Evolutionary conservation across 139 green algal species (phyloP), one percentile per base, ranked within the genome.

Genomic region (Coelastrella sp.): DNA sequence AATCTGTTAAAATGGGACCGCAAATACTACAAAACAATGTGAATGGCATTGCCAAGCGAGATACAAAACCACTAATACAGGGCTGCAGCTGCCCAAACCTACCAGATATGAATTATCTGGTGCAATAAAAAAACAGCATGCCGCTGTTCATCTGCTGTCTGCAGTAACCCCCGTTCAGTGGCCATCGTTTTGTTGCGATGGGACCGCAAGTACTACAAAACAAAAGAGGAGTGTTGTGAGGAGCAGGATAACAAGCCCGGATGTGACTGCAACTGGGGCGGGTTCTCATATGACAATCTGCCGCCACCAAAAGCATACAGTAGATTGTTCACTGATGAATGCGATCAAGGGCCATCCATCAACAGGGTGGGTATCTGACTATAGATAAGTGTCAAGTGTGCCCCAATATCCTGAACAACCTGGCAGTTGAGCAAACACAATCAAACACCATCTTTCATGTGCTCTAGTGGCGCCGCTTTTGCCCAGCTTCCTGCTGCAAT

Each of bases 261-360:
- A 32, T 88, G 83, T 54, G 83, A 88, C 56, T 88, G 83, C 83
- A 80, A 59, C 5, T 88, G 83, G 83, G n/a, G 17, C 3, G 54
- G 66, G 4, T 54, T 54, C 64, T 73, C 66, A 10, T 88, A 22
- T 3, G 83, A 88, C 54, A 71, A 68, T 19, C 54, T 88, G 66
- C 68, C 68, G 19, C 68, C 66, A 13, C 83, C 68, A 0, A 58
- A 56, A n/a, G 5, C 68, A 5, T 88, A 88, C 54, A 88, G 68
- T 54, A 80, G 68, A 32, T 16, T 80, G 4, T 88, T 88, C 8
- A 88, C 83, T 56, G 83, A 88, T 22, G 83, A 88, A 59, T 88
- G 83, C 17, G 83, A 88, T 73, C 22, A n/a, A 8, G 23, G 20
- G 4, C 83, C 83, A 11, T 80, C 68, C 20, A n/a, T 88, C 54